A percentile compares a stretch with the other conserved stretches of the same genome.
Conservation (phyloP, 2,329 filamentous ascomycete genomes). For the Ophidiomyces ophidiicola region DNA sequence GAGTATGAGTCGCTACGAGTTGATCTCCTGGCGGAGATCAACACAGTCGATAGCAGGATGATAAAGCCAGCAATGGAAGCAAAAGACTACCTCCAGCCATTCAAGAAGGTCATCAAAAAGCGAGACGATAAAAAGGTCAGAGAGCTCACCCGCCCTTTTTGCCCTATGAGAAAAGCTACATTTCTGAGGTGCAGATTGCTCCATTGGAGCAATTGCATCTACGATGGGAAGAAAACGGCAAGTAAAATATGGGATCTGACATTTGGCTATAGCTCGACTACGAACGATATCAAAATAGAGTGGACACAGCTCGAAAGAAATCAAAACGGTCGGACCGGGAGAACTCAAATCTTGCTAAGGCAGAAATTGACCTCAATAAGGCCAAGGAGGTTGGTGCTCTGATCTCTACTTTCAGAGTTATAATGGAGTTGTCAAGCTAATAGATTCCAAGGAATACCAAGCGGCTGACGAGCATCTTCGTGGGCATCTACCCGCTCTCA, state of each 20-base stretch:
- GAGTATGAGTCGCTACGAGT: constrained; percentile 58
- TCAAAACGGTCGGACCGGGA: constrained; percentile 59
- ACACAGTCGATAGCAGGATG: constrained; percentile 56
- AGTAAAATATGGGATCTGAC: too few relatives aligned
- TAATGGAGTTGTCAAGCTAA: not conserved
- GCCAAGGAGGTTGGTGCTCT: constrained; percentile 46
- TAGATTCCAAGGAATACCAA: constrained; percentile 50
- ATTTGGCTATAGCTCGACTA: constrained; percentile 54
- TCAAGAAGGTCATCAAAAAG: constrained; percentile 76
- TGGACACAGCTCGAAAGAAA: constrained; percentile 59
- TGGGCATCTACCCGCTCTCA: constrained; percentile 57
- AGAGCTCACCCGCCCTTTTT: too few relatives aligned
- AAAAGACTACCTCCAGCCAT: constrained; percentile 54
- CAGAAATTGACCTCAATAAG: constrained; percentile 55
- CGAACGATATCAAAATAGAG: constrained; percentile 61
- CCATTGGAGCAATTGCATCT: too few relatives aligned
- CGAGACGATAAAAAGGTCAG: constrained; percentile 61
- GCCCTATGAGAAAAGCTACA: too few relatives aligned
- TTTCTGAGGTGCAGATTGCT: too few relatives aligned
- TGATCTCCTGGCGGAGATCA: constrained; percentile 60
- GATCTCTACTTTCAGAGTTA: not conserved
- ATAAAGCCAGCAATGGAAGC: constrained; percentile 58
- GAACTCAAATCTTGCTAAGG: constrained; percentile 56
- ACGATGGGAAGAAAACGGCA: too few relatives aligned
- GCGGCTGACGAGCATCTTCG: constrained; percentile 63